Evolutionary conservation across 345 rosid genomes (phyloP).

Genomic region (Rhizophora mangle): DNA sequence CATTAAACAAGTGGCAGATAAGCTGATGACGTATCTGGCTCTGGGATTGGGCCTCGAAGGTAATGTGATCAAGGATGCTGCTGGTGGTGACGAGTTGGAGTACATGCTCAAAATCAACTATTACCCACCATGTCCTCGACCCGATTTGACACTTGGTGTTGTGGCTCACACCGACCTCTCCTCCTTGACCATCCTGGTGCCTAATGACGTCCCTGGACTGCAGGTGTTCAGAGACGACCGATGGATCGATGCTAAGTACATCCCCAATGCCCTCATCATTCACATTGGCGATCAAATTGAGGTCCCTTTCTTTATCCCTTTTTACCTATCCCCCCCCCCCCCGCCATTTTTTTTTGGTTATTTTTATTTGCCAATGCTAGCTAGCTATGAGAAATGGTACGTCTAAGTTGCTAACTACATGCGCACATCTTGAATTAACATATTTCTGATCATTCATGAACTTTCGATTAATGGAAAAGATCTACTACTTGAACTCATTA

Average conservation of each 20-base stretch:
- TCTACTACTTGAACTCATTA: no score
- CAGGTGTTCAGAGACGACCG: conserved; percentile 64
- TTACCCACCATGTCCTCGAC: conserved; percentile 88
- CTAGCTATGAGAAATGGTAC: no score
- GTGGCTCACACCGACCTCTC: conserved; percentile 80
- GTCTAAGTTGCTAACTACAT: no score
- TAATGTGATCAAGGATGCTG: conserved; percentile 43
- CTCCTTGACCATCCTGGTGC: conserved; percentile 66
- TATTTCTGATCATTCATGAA: no score
- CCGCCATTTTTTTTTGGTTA: background rate
- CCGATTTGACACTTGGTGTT: conserved; percentile 79
- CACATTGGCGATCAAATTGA: conserved; percentile 84
- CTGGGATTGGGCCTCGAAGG: conserved; percentile 58
- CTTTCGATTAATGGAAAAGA: no score
- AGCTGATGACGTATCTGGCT: conserved; percentile 45
- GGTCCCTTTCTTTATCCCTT: conserved; percentile 35
- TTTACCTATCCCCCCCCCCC: no score
- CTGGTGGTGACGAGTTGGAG: conserved; percentile 58
- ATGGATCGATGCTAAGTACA: conserved; percentile 69
- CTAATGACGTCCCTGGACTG: conserved; percentile 81
- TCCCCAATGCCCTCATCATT: conserved; percentile 68
- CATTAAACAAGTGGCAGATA: conserved; percentile 46
- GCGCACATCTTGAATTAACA: no score
- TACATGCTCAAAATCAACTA: conserved; percentile 80
- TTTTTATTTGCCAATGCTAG: no score